A percentile compares a stretch with the other conserved stretches of the same genome.
Conservation (phyloP, 768 basidiomycete species). For the Leccinum disarticulatum region DNA sequence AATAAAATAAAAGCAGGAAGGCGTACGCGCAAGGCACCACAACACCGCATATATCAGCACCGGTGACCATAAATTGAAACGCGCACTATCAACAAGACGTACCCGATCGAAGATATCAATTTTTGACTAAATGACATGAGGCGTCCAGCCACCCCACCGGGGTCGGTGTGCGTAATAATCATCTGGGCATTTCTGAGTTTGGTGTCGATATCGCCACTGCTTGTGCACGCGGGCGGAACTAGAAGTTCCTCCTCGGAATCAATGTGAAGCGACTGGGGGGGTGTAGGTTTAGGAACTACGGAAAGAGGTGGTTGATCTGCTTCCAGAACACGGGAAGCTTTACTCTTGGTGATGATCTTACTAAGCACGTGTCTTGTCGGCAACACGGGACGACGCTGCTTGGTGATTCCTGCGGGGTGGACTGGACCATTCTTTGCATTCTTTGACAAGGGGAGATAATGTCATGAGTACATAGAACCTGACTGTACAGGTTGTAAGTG, state of each 20-base stretch:
- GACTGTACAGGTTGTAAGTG: neutral
- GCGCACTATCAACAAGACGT: constrained; percentile 31
- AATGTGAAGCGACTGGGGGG: constrained; percentile 16
- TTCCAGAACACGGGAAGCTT: constrained; percentile 15
- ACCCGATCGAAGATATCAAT: constrained; percentile 45
- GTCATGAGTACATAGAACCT: constrained; percentile 16
- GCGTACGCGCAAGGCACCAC: constrained; percentile 26
- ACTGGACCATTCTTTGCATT: constrained; percentile 17
- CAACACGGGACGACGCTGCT: constrained; percentile 7
- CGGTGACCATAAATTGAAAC: constrained; percentile 19
- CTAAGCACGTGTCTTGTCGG: constrained; percentile 18
- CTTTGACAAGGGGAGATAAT: neutral
- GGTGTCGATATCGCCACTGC: constrained; percentile 31
- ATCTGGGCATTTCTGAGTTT: constrained; percentile 20
- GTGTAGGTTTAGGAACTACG: constrained; percentile 9
- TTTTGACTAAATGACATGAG: constrained; percentile 52
- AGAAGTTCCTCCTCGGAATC: constrained; percentile 10
- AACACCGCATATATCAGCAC: constrained; percentile 24
- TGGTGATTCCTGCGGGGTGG: constrained; percentile 17
- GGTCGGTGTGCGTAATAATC: constrained; percentile 11
- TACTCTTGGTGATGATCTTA: constrained; percentile 17
- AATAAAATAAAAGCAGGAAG: constrained; percentile 5
- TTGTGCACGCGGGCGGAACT: constrained; percentile 20
- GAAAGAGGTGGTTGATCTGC: constrained; percentile 6
- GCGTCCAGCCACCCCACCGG: constrained; percentile 44